A percentile compares a stretch with the other conserved stretches of the same genome.
phyloP scores from a whole-genome alignment of 306 rosid genomes.

The Heteromeles arbutifolia region DNA sequence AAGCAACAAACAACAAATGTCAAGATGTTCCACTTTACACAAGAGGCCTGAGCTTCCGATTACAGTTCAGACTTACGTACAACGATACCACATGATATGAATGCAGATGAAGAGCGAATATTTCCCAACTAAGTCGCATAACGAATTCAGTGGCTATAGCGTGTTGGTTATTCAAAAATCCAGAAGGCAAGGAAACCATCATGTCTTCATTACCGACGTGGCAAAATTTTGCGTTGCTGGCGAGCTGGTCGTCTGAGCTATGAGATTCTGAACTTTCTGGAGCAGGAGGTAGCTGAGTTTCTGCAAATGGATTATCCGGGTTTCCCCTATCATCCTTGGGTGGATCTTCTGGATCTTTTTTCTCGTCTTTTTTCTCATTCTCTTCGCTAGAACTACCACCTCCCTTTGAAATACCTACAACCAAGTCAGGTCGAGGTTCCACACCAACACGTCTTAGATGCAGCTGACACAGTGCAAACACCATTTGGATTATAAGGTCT shows the following conservation, averaged over 20 bases:
- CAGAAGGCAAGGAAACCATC: slow-evolving; percentile 18
- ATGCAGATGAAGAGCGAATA: slow-evolving; percentile 27
- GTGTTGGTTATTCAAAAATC: slow-evolving; percentile 12
- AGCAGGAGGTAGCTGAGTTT: slow-evolving; percentile 41
- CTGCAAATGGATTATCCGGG: slow-evolving; percentile 40
- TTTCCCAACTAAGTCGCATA: slow-evolving; percentile 28
- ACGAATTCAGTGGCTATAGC: slow-evolving; percentile 21
- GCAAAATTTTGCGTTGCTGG: slow-evolving; percentile 30
- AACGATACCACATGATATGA: slow-evolving; percentile 28
- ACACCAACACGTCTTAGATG: slow-evolving; percentile 97
- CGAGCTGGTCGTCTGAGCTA: slow-evolving; percentile 43
- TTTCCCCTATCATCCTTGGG: slow-evolving; percentile 35
- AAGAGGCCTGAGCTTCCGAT: slow-evolving; percentile 38
- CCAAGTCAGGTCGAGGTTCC: slow-evolving; percentile 73
- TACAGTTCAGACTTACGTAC: slow-evolving; percentile 39
- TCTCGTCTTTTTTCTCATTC: slow-evolving; percentile 35
- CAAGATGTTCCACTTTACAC: slow-evolving; percentile 28
- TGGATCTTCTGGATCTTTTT: slow-evolving; percentile 49
- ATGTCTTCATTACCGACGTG: slow-evolving; percentile 20
- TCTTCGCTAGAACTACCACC: slow-evolving; percentile 65
- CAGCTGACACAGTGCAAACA: slow-evolving; percentile 38
- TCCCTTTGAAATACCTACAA: slow-evolving; percentile 47
- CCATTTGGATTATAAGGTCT: slow-evolving; percentile 13
- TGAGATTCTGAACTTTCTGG: slow-evolving; percentile 63
- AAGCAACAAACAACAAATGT: slow-evolving; percentile 4